Conservation (phyloP, 2,329 filamentous ascomycete genomes). For the Clonostachys rhizophaga region DNA sequence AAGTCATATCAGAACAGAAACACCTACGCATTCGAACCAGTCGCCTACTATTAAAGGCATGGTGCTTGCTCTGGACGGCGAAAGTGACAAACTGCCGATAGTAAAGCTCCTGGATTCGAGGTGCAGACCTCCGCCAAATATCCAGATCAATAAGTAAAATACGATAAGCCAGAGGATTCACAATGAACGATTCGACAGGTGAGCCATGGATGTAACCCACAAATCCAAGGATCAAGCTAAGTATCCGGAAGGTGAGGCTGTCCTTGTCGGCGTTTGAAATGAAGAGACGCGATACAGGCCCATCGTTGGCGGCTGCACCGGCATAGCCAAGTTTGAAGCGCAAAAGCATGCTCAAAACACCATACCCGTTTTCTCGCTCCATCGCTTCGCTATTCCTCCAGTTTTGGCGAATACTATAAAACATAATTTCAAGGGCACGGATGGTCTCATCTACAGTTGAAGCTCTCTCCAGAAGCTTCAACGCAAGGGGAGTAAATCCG, state of each 20-base stretch:
- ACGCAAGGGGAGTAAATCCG: slow-evolving; percentile 80
- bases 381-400: slow-evolving; percentile 99
- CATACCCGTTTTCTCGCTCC: slow-evolving; percentile 93
- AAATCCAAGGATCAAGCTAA: slow-evolving; percentile 77
- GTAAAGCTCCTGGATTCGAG: slow-evolving; percentile 79
- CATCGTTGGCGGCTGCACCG: slow-evolving; percentile 19
- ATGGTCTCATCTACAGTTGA: slow-evolving; percentile 65
- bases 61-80: slow-evolving; percentile 83
- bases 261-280: slow-evolving; percentile 50
- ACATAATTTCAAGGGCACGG: slow-evolving; percentile 76
- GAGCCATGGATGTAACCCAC: slow-evolving; percentile 81
- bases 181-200: slow-evolving; percentile 84
- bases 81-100: slow-evolving; percentile 91
- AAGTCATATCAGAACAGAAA: background rate
- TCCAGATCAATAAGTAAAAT: slow-evolving; percentile 90
- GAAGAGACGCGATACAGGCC: slow-evolving; percentile 27
- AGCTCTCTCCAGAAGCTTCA: slow-evolving; percentile 81
- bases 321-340: slow-evolving; percentile 72
- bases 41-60: slow-evolving; percentile 85
- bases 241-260: slow-evolving; percentile 54
- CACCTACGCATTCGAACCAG: slow-evolving; percentile 82
- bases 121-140: slow-evolving; percentile 79
- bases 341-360: slow-evolving; percentile 77
- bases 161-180: slow-evolving; percentile 92
- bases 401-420: slow-evolving; percentile 80